A percentile compares a stretch with the other conserved stretches of the same genome.
These are phyloP conservation scores for Lactifluus hygrophoroides DNA, from an alignment of 768 basidiomycete genomes.

Conservation along the genomic window DNA sequence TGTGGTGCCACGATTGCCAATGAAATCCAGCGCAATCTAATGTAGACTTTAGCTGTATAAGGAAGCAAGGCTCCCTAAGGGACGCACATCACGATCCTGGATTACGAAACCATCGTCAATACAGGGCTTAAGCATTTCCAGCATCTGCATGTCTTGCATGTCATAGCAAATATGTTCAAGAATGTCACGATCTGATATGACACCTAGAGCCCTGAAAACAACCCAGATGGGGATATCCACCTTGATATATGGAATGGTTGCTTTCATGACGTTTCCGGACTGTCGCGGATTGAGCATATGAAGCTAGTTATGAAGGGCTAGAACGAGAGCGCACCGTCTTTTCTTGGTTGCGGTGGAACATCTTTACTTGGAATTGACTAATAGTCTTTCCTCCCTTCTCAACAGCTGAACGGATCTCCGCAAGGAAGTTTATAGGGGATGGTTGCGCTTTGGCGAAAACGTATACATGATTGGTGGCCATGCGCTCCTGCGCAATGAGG, in stretches of 20 bases:
- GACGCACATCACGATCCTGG: slow-evolving; percentile 82
- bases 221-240: slow-evolving; percentile 99
- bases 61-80: background rate
- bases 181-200: slow-evolving; percentile 96
- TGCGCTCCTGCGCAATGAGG: slow-evolving; percentile 98
- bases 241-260: slow-evolving; percentile 96
- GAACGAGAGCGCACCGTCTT: slow-evolving; percentile 56
- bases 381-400: slow-evolving; percentile 98
- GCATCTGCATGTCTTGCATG: slow-evolving; percentile 89
- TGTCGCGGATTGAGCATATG: slow-evolving; percentile 26
- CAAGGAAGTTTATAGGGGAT: slow-evolving; percentile 89
- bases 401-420: slow-evolving; percentile 94
- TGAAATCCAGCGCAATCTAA: slow-evolving; percentile 83
- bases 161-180: slow-evolving; percentile 98
- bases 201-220: slow-evolving; percentile 94
- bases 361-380: slow-evolving; percentile 95
- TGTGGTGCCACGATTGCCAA: slow-evolving; percentile 95
- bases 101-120: slow-evolving; percentile 98
- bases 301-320: background rate
- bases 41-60: slow-evolving; percentile 13
- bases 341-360: slow-evolving; percentile 87
- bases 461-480: slow-evolving; percentile 99
- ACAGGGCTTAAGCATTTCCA: slow-evolving; percentile 97
- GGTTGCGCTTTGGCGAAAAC: slow-evolving; percentile 98
- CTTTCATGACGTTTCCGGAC: slow-evolving; percentile 91